phyloP scores from a whole-genome alignment of 441 rosid genomes.

The Populus tomentosa region DNA sequence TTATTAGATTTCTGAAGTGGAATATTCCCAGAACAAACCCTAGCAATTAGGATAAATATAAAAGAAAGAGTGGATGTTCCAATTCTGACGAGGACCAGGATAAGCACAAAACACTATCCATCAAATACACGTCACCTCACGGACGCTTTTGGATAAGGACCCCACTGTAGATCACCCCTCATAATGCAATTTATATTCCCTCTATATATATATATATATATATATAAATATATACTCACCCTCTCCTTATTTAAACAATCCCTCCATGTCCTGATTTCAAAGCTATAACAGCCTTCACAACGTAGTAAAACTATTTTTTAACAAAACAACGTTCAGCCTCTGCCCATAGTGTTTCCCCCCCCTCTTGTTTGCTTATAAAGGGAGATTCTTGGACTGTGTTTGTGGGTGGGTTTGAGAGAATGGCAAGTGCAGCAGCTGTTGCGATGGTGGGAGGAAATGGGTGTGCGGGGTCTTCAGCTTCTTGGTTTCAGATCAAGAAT shows the following conservation, averaged over 20 bases:
- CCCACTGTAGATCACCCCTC: background rate
- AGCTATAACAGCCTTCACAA: background rate
- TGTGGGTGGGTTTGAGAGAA: background rate
- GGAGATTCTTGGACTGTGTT: background rate
- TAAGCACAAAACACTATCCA: background rate
- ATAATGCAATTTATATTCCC: background rate
- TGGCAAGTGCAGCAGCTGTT: slow-evolving; percentile 25
- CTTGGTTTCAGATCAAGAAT: slow-evolving; percentile 33
- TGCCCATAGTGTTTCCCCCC: background rate
- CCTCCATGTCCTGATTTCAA: background rate
- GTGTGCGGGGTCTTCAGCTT: slow-evolving; percentile 15
- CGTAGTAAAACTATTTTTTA: background rate
- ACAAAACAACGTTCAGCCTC: background rate
- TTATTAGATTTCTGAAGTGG: background rate
- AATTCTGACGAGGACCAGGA: background rate
- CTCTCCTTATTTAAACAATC: background rate
- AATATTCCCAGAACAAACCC: slow-evolving; percentile 6
- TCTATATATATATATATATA: no score
- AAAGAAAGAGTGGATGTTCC: background rate
- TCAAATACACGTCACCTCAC: slow-evolving; percentile 9
- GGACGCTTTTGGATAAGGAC: slow-evolving; percentile 16
- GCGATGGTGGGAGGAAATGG: slow-evolving; percentile 36
- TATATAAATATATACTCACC: no score
- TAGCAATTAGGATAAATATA: no score
- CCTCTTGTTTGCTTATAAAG: background rate